These are phyloP conservation scores for Aspergillus hortae DNA, from an alignment of 2,329 filamentous ascomycete genomes.

Conservation along the genomic window DNA sequence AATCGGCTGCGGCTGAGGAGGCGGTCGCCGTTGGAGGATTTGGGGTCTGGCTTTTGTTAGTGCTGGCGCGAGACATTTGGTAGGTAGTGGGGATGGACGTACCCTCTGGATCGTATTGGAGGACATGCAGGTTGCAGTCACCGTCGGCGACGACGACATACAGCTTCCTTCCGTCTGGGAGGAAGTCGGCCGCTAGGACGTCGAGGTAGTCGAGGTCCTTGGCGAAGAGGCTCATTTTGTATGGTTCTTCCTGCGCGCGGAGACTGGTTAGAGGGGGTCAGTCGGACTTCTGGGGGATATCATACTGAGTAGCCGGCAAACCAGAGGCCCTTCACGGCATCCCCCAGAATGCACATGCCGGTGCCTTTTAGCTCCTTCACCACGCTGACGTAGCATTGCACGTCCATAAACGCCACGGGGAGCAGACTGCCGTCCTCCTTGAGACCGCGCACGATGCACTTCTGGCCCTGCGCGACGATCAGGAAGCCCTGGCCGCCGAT, in stretches of 20 bases:
- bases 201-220: slow-evolving; percentile 78
- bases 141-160: slow-evolving; percentile 80
- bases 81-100: slow-evolving; percentile 38
- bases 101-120: slow-evolving; percentile 96
- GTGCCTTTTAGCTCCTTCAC: slow-evolving; percentile 79
- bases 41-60: slow-evolving; percentile 64
- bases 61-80: background rate
- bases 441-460: slow-evolving; percentile 92
- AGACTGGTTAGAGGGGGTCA: slow-evolving; percentile 3
- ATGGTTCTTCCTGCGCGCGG: slow-evolving; percentile 71
- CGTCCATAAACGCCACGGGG: slow-evolving; percentile 95
- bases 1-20: slow-evolving; percentile 86
- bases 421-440: slow-evolving; percentile 92
- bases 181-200: slow-evolving; percentile 76
- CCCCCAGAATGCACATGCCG: slow-evolving; percentile 81
- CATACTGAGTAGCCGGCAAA: slow-evolving; percentile 82
- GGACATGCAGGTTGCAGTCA: slow-evolving; percentile 78
- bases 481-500: slow-evolving; percentile 85
- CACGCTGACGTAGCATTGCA: slow-evolving; percentile 89
- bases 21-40: slow-evolving; percentile 83
- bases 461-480: slow-evolving; percentile 89
- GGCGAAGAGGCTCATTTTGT: slow-evolving; percentile 88
- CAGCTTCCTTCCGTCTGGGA: slow-evolving; percentile 79
- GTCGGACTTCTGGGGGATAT: slow-evolving; percentile 1
- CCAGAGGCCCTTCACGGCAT: slow-evolving; percentile 92